Evolutionary conservation across 345 rosid genomes (phyloP).

Genomic region (Lagerstroemia speciosa): DNA sequence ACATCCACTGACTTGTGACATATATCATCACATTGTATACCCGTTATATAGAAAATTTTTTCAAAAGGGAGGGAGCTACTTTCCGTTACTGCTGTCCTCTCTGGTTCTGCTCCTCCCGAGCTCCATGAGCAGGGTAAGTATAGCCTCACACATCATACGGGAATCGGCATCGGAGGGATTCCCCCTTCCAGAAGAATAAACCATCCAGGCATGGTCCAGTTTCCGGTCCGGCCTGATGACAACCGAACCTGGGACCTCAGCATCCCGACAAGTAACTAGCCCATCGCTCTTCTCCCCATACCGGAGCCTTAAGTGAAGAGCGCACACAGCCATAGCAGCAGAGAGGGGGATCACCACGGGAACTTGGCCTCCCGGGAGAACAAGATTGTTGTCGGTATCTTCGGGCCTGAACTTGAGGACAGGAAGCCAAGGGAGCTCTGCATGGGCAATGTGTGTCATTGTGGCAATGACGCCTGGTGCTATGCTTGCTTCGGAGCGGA

Average conservation of each 20-base stretch:
- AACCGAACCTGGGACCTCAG: slow-evolving; percentile 59
- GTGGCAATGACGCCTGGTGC: slow-evolving; percentile 51
- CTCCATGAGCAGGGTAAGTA: slow-evolving; percentile 47
- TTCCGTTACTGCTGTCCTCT: neutral
- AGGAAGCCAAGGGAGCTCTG: slow-evolving; percentile 60
- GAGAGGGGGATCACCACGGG: slow-evolving; percentile 51
- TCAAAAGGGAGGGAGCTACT: neutral
- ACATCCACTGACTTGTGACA: no score
- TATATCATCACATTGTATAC: no score
- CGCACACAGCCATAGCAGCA: slow-evolving; percentile 50
- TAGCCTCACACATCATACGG: slow-evolving; percentile 59
- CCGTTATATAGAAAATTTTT: no score
- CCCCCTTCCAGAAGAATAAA: slow-evolving; percentile 36
- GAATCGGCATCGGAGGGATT: slow-evolving; percentile 38
- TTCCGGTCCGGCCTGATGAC: slow-evolving; percentile 43
- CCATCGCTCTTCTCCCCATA: slow-evolving; percentile 70
- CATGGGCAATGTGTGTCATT: slow-evolving; percentile 58
- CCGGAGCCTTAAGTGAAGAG: slow-evolving; percentile 56
- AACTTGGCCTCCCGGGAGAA: slow-evolving; percentile 32
- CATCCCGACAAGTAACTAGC: slow-evolving; percentile 52
- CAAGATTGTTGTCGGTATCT: slow-evolving; percentile 14
- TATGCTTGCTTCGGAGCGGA: slow-evolving; percentile 47
- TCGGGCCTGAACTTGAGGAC: slow-evolving; percentile 24
- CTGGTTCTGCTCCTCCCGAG: slow-evolving; percentile 27
- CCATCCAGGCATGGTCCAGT: slow-evolving; percentile 68